These are phyloP conservation scores for Hysterium pulicare DNA, from an alignment of 2,329 filamentous ascomycete species.

Conservation along the genomic window DNA sequence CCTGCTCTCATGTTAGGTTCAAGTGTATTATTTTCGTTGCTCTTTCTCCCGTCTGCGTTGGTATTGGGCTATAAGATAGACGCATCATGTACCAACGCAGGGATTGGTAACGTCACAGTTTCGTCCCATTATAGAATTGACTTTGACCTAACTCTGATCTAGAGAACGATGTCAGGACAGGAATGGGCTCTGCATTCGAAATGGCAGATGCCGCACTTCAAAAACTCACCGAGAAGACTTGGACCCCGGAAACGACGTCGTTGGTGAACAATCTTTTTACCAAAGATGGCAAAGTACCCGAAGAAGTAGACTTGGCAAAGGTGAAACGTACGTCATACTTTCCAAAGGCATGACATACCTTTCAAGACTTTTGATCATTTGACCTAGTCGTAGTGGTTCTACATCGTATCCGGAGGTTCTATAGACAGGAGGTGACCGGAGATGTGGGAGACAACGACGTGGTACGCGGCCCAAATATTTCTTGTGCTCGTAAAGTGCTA, in stretches of 20 bases:
- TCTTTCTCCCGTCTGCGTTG: too few species aligned
- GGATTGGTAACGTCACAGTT: conserved; percentile 1
- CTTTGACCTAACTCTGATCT: neutral
- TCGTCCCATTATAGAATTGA: neutral
- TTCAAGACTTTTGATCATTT: too few species aligned
- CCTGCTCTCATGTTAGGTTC: too few species aligned
- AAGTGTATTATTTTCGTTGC: too few species aligned
- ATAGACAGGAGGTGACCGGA: conserved; percentile 1
- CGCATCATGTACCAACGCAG: too few species aligned
- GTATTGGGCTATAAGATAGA: too few species aligned
- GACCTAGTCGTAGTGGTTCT: too few species aligned
- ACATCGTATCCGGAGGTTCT: neutral
- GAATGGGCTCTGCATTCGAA: conserved; percentile 8
- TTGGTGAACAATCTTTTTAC: conserved; percentile 8
- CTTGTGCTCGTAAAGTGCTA: too few species aligned
- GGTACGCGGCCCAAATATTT: conserved; percentile 1
- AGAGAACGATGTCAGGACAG: conserved; percentile 6
- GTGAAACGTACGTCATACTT: neutral
- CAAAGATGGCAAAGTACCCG: conserved; percentile 2
- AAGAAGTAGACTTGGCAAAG: conserved; percentile 1
- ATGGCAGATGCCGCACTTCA: conserved; percentile 8
- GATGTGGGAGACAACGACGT: conserved; percentile 2
- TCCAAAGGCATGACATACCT: too few species aligned
- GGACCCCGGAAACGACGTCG: neutral
- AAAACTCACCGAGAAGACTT: neutral